A percentile compares a stretch with the other conserved stretches of the same genome.
These are phyloP conservation scores for Centaurea solstitialis DNA, from an alignment of 129 eudicot species.

Conservation along the genomic window DNA sequence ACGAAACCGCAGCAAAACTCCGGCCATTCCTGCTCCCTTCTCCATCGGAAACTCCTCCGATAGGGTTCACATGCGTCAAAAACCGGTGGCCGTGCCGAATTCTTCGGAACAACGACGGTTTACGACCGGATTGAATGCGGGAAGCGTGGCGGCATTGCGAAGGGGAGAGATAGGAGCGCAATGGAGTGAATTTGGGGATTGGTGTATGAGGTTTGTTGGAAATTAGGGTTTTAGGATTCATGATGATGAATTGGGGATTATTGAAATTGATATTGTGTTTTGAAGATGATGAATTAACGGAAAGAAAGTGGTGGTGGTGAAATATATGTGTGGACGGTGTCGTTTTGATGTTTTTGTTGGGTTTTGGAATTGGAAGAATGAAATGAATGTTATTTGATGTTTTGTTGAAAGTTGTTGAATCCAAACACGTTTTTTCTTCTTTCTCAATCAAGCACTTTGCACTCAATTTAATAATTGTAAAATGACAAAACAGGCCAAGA, in stretches of 20 bases:
- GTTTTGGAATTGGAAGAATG: neutral
- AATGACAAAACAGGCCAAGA: neutral
- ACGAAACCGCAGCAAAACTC: constrained; percentile 29
- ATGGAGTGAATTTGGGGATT: constrained; percentile 19
- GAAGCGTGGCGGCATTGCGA: constrained; percentile 10
- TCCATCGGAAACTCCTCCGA: constrained; percentile 16
- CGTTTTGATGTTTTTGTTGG: neutral
- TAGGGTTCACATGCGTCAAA: constrained; percentile 22
- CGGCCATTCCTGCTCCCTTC: constrained; percentile 4
- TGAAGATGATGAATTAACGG: neutral
- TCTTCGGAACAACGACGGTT: neutral
- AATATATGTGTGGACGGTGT: constrained; percentile 7
- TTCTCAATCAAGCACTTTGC: neutral
- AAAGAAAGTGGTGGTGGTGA: constrained; percentile 10
- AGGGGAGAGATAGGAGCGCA: neutral
- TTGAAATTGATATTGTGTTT: neutral
- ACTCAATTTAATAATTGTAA: neutral
- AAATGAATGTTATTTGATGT: no score
- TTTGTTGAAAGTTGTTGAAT: neutral
- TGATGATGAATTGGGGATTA: neutral
- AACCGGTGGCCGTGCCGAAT: constrained; percentile 11
- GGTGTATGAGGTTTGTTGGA: constrained; percentile 6
- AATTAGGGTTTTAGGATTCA: constrained; percentile 58
- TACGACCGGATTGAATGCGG: constrained; percentile 1
- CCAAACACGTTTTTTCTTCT: neutral